Conservation (phyloP, 805 yeast species). For the Yarrowia sp. region DNA sequence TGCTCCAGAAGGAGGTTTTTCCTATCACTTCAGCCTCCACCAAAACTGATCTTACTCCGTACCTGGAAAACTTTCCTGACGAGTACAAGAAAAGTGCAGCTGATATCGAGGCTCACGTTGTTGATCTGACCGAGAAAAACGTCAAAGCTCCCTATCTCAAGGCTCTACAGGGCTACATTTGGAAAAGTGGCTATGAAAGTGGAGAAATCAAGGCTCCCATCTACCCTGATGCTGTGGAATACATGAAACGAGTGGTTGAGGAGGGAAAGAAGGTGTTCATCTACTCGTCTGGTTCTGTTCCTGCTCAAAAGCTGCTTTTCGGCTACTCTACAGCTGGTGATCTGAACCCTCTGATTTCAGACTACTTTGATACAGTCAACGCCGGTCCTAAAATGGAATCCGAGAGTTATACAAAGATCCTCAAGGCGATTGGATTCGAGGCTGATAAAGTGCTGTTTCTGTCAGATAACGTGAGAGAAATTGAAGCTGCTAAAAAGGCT, state of each 20-base stretch:
- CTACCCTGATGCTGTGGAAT: slow-evolving; percentile 61
- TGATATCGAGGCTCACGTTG: slow-evolving; percentile 49
- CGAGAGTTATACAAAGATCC: slow-evolving; percentile 59
- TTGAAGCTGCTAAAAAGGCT: slow-evolving; percentile 67
- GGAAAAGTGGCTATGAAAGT: slow-evolving; percentile 76
- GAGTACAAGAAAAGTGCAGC: slow-evolving; percentile 37
- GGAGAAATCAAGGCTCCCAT: slow-evolving; percentile 78
- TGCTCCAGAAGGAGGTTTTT: slow-evolving; percentile 32
- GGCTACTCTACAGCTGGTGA: slow-evolving; percentile 43
- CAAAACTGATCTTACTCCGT: slow-evolving; percentile 32
- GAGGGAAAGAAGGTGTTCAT: slow-evolving; percentile 50
- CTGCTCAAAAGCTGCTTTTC: slow-evolving; percentile 81
- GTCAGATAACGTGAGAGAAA: slow-evolving; percentile 78
- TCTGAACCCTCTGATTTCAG: slow-evolving; percentile 53
- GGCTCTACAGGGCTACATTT: slow-evolving; percentile 75
- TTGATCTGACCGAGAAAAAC: slow-evolving; percentile 59
- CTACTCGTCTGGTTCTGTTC: slow-evolving; percentile 85
- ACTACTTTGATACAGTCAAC: slow-evolving; percentile 82
- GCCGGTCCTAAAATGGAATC: slow-evolving; percentile 68
- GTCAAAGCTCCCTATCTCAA: slow-evolving; percentile 76
- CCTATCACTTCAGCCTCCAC: slow-evolving; percentile 31
- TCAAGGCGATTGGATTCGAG: slow-evolving; percentile 42
- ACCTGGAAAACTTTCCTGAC: slow-evolving; percentile 49
- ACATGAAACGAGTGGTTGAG: slow-evolving; percentile 41
- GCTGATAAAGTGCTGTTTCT: slow-evolving; percentile 53